Evolutionary conservation across 768 basidiomycete species (phyloP).

Genomic region (Tylopilus cervinicoccineus): DNA sequence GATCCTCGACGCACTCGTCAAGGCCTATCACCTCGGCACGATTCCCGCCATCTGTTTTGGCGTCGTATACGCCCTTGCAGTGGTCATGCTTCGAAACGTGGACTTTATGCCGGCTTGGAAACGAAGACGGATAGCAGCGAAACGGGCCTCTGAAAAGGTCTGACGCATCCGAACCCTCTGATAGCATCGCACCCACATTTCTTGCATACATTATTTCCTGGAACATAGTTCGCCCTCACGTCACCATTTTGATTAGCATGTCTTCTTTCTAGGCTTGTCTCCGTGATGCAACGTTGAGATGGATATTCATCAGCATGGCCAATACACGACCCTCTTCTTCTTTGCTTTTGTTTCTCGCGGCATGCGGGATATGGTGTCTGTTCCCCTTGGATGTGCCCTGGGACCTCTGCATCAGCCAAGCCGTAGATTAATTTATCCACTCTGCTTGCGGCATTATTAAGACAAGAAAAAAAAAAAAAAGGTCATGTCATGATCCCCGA

Average conservation of each 20-base stretch:
- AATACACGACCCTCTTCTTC: not conserved
- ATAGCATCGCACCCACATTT: slow-evolving; percentile 7
- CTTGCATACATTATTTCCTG: slow-evolving; percentile 21
- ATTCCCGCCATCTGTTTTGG: slow-evolving; percentile 34
- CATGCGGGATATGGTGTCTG: not conserved
- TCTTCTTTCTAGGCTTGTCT: not conserved
- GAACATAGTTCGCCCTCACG: slow-evolving; percentile 5
- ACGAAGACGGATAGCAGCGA: slow-evolving; percentile 27
- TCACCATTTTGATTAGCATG: not conserved
- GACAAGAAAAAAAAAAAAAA: too few relatives aligned
- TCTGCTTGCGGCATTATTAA: not conserved
- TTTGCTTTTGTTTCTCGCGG: not conserved
- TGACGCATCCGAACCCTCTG: slow-evolving; percentile 16
- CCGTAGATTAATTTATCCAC: slow-evolving; percentile 15
- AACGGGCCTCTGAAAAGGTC: slow-evolving; percentile 18
- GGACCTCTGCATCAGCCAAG: not conserved
- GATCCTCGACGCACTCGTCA: slow-evolving; percentile 31
- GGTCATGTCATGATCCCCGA: too few relatives aligned
- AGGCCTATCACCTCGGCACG: slow-evolving; percentile 32
- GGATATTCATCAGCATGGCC: too few relatives aligned
- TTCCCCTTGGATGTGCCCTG: not conserved
- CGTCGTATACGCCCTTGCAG: slow-evolving; percentile 29
- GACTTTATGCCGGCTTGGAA: slow-evolving; percentile 33
- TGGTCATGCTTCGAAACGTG: slow-evolving; percentile 29
- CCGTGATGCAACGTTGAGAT: too few relatives aligned